Base-by-base conservation (phyloP, 2,329 filamentous ascomycete genomes). In the Aspergillus jensenii region DNA sequence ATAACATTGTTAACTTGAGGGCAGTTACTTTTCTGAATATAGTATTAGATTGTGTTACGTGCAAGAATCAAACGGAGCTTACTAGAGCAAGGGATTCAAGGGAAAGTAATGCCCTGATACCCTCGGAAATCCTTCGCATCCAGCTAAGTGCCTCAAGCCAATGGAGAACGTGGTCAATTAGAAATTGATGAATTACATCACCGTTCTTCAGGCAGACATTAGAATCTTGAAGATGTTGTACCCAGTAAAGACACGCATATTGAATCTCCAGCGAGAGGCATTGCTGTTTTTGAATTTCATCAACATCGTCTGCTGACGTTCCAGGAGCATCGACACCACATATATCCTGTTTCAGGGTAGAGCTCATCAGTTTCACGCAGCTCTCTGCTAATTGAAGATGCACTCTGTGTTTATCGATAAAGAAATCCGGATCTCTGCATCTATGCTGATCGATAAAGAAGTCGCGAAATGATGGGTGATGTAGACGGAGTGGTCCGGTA, bases 171-270 rank as follows among this genome's bases (percentile, higher is more conserved):
- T 68, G 62, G 27, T 54, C 14, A 31, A 58, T 48, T 35, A 69
- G 47, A 43, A 67, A 68, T 6, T 25, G 8, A 37, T 40, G 27
- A n/a, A 59, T 50, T 6, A 60, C 40, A 7, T 54, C 25, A 25
- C 27, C 44, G n/a, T 59, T 47, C 6, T 12, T 19, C 21, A 64
- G 44, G 9, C 33, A 33, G 44, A 9, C 12, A 31, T 50, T 15
- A 17, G 51, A 60, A 9, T 65, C 39, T 23, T 60, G 23, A 21
- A 71, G 17, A 64, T 74, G 67, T 39, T 69, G 45, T 21, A 63
- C 62, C 71, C 68, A 74, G 53, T 69, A 69, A 11, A 56, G 62
- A 54, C 68, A 72, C 39, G 65, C 55, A 55, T 71, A 71, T 56
- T 65, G 59, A 2, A 71, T 21, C 9, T 62, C 63, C 19, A 59